Evolutionary conservation across 371 early-diverging fungal genomes (phyloP).

Genomic region (Sporodiniella umbellata): DNA sequence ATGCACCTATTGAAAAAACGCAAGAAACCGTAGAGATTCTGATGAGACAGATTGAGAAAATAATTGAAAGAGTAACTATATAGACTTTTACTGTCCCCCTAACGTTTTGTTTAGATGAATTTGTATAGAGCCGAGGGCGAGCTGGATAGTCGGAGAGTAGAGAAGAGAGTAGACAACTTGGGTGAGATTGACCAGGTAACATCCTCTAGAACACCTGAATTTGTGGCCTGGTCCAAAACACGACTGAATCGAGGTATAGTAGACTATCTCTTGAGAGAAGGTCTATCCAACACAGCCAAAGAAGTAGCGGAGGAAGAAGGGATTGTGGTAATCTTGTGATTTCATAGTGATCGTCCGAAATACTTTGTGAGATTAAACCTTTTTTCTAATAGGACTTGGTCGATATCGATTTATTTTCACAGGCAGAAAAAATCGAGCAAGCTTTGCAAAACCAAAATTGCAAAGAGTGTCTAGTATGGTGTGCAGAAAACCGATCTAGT

Average conservation of each 20-base stretch:
- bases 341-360: too few relatives aligned
- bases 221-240: conserved; percentile 76
- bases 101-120: conserved; percentile 48
- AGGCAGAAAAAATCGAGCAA: conserved; percentile 75
- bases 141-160: conserved; percentile 59
- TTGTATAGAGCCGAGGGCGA: conserved; percentile 79
- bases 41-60: conserved; percentile 58
- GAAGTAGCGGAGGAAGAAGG: conserved; percentile 57
- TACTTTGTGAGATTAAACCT: too few relatives aligned
- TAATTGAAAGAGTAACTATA: conserved; percentile 68
- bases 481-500: conserved; percentile 82
- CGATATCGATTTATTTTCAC: conserved; percentile 85
- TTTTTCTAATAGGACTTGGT: conserved; percentile 66
- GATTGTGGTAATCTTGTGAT: conserved; percentile 55
- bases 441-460: conserved; percentile 74
- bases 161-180: conserved; percentile 74
- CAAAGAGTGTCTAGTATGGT: conserved; percentile 88
- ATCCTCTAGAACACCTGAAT: conserved; percentile 62
- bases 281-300: conserved; percentile 74
- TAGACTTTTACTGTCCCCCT: not conserved
- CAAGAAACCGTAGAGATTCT: conserved; percentile 57
- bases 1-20: conserved; percentile 47
- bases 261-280: conserved; percentile 90
- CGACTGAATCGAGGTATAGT: conserved; percentile 85
- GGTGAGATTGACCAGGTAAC: conserved; percentile 62